Base-by-base conservation (phyloP, 2,329 filamentous ascomycete genomes). In the Nothomitra cinnamomea region DNA sequence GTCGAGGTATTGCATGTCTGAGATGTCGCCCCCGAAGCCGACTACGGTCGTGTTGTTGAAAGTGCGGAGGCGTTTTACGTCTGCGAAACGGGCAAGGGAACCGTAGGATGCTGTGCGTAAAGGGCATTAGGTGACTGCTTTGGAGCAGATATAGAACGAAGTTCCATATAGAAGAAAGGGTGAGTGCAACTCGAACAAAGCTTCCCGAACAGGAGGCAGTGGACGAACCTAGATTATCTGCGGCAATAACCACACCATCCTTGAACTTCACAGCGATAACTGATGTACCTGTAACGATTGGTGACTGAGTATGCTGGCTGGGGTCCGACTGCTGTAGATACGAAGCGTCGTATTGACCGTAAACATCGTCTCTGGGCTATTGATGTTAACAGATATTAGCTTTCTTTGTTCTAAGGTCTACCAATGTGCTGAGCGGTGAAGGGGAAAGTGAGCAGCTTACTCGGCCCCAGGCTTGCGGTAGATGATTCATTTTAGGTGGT, bases 1-100 rank as follows among this genome's bases (percentile, higher is more conserved):
- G 78, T 95, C 85, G 61, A 98, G 81, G 74, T 94, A 94, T 75
- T 98, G 92, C 92, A 98, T 96, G 74, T 98, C 92, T 59, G 87
- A 94, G 62, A 98, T 83, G 73, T 98, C 92, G 68, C 92, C 92
- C 67, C 88, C 87, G 72, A 96, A 94, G 63, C 92, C 92, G 64
- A 98, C 77, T 56, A 96, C 79, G 28, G 87, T 82, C 59, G 82
- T 80, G 60, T 82, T 76, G 70, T 88, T 87, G 70, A 96, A 96
- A 62, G 81, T 78, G 62, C 87, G 87, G 60, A 98, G 83, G 65
- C 92, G 89, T 73, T 95, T 94, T 66, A 96, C 87, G 68, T 95
- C 85, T 63, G 86, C 89, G 77, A 96, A 98, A 66, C 92, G 87
- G 56, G 92, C 90, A 60, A 90, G 85, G 55, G 92, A 95, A 67